phyloP scores from a whole-genome alignment of 495 filamentous ascomycete genomes.

The Trichoderma reesei region DNA sequence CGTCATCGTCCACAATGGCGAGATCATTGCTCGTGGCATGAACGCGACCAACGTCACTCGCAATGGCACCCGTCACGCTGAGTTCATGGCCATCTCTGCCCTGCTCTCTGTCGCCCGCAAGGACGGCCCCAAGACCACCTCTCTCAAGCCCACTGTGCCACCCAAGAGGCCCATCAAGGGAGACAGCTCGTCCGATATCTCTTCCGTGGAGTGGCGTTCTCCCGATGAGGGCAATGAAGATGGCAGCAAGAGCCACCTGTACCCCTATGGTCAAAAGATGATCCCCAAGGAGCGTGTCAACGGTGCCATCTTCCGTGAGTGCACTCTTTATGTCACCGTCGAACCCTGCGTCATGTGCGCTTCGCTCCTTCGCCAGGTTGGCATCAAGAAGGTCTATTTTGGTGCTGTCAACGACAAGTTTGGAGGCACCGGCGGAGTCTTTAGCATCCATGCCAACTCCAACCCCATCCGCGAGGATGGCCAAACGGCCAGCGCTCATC shows the following conservation, averaged over 20 bases:
- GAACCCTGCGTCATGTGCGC: slow-evolving; percentile 99
- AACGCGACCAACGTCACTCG: slow-evolving; percentile 88
- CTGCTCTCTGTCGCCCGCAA: slow-evolving; percentile 28
- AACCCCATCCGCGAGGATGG: too few species aligned
- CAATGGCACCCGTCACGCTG: slow-evolving; percentile 86
- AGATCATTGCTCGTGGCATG: slow-evolving; percentile 78
- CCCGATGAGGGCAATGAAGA: slow-evolving; percentile 36
- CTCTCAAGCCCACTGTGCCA: slow-evolving; percentile 17
- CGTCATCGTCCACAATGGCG: slow-evolving; percentile 67
- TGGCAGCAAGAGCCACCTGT: slow-evolving; percentile 34
- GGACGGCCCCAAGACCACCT: slow-evolving; percentile 5
- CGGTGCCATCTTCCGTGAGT: slow-evolving; percentile 52
- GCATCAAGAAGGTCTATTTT: slow-evolving; percentile 77
- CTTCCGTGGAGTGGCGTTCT: not conserved
- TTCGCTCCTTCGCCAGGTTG: slow-evolving; percentile 75
- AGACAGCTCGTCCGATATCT: not conserved
- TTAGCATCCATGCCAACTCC: slow-evolving; percentile 73
- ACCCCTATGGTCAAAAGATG: slow-evolving; percentile 41
- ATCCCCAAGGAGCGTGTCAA: slow-evolving; percentile 33
- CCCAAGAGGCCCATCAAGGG: slow-evolving; percentile 18
- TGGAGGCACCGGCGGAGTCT: slow-evolving; percentile 86
- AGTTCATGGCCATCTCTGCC: slow-evolving; percentile 74
- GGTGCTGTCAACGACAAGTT: slow-evolving; percentile 95
- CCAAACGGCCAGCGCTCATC: slow-evolving; percentile 7
- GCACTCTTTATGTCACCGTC: slow-evolving; percentile 88